Evolutionary conservation across 2,329 filamentous ascomycete species (phyloP).

Genomic region (Teratosphaeria destructans): DNA sequence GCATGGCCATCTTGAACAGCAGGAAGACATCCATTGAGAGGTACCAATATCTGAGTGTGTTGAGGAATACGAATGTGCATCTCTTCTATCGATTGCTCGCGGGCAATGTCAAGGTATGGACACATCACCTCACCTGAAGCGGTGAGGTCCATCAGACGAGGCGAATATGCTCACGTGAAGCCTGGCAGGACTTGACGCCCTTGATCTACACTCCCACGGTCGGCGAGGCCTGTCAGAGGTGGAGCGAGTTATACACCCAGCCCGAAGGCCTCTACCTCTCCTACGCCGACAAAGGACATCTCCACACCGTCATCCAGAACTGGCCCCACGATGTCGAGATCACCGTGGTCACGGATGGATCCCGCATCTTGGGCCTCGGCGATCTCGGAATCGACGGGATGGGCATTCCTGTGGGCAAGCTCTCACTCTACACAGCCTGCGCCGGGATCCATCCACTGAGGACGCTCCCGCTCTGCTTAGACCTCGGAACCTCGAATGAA

Average conservation of each 20-base stretch:
- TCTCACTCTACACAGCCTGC: conserved; percentile 88
- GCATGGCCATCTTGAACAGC: conserved; percentile 60
- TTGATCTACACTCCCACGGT: conserved; percentile 84
- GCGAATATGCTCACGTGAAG: not conserved
- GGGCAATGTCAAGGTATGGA: conserved; percentile 51
- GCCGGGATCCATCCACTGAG: conserved; percentile 79
- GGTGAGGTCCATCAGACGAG: not conserved
- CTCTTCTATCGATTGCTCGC: conserved; percentile 76
- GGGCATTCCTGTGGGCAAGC: conserved; percentile 94
- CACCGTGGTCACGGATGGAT: conserved; percentile 92
- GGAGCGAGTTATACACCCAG: conserved; percentile 89
- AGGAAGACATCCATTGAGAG: conserved; percentile 65
- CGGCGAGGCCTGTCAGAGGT: conserved; percentile 91
- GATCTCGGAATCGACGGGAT: conserved; percentile 96
- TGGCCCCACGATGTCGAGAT: conserved; percentile 95
- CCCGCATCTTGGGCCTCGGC: conserved; percentile 81
- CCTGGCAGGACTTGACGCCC: conserved; percentile 59
- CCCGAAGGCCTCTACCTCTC: conserved; percentile 94
- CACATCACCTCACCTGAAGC: not conserved
- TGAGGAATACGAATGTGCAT: conserved; percentile 67
- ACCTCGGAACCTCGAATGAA: conserved; percentile 55
- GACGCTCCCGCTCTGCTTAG: conserved; percentile 52
- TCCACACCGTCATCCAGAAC: conserved; percentile 78
- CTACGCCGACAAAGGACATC: conserved; percentile 78
- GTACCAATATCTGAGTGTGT: conserved; percentile 68